Evolutionary conservation across 345 rosid species (phyloP).

Genomic region (Hibiscus trionum): DNA sequence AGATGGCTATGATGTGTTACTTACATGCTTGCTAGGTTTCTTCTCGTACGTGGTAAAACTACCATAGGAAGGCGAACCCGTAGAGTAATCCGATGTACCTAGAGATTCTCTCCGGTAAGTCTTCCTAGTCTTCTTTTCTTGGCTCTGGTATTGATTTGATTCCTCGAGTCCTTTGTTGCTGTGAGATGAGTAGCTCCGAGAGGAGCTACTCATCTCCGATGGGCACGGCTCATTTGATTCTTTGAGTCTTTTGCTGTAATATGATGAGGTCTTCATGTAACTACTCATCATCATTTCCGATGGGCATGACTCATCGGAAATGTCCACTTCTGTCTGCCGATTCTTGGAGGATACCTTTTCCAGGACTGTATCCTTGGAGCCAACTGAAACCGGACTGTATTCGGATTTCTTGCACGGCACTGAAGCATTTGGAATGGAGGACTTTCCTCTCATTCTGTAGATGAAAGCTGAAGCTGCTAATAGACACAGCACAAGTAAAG

Average conservation of each 20-base stretch:
- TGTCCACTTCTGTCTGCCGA: constrained; percentile 34
- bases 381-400: constrained; percentile 17
- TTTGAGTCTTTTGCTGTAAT: constrained; percentile 16
- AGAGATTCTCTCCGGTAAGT: constrained; percentile 49
- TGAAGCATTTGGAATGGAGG: constrained; percentile 9
- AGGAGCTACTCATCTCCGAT: constrained; percentile 41
- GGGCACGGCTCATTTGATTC: constrained; percentile 24
- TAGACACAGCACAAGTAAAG: constrained; percentile 30
- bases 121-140: constrained; percentile 30
- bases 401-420: constrained; percentile 19
- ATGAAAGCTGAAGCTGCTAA: constrained; percentile 28
- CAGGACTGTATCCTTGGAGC: constrained; percentile 11
- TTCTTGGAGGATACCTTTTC: constrained; percentile 25
- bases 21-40: constrained; percentile 49
- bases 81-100: constrained; percentile 60
- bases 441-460: constrained; percentile 21
- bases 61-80: constrained; percentile 55
- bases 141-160: constrained; percentile 40
- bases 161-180: constrained; percentile 18
- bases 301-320: constrained; percentile 35
- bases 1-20: constrained; percentile 13
- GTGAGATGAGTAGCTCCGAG: constrained; percentile 18
- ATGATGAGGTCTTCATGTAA: constrained; percentile 24
- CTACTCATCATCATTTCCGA: constrained; percentile 56
- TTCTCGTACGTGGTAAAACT: constrained; percentile 80